These are phyloP conservation scores for Bacidia rubella DNA, from an alignment of 495 filamentous ascomycete species.

Conservation along the genomic window DNA sequence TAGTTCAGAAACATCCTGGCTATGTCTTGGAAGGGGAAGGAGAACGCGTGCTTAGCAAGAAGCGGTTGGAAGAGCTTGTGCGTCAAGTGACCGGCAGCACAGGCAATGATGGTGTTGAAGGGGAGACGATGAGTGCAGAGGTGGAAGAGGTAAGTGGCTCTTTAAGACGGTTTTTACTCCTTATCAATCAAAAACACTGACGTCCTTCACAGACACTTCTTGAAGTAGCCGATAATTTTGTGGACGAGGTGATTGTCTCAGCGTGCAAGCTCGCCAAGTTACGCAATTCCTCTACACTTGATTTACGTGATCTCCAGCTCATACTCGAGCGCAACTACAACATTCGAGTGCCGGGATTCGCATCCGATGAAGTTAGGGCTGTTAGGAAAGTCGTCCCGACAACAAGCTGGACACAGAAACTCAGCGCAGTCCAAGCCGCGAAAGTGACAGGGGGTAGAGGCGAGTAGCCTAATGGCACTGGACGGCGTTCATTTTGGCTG, in stretches of 20 bases:
- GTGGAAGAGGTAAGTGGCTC: constrained; percentile 70
- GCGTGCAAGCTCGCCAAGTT: constrained; percentile 90
- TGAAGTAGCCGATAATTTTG: constrained; percentile 82
- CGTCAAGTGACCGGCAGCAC: constrained; percentile 79
- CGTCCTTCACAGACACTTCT: constrained; percentile 54
- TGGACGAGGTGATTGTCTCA: constrained; percentile 73
- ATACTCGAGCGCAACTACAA: constrained; percentile 95
- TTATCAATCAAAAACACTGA: constrained; percentile 12
- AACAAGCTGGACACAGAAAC: constrained; percentile 81
- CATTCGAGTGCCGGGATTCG: constrained; percentile 90
- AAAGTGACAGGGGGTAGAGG: constrained; percentile 45
- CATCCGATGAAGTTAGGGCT: constrained; percentile 83
- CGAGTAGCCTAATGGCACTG: constrained; percentile 7
- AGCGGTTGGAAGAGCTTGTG: constrained; percentile 90
- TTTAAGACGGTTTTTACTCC: not conserved
- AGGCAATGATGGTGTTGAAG: constrained; percentile 51
- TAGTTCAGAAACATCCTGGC: constrained; percentile 61
- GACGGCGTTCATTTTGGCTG: constrained; percentile 1
- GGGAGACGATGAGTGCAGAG: constrained; percentile 64
- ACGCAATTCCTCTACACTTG: constrained; percentile 72
- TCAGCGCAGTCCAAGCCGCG: constrained; percentile 86
- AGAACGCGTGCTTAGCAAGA: constrained; percentile 81
- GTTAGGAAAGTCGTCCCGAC: constrained; percentile 85
- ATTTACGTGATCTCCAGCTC: constrained; percentile 88
- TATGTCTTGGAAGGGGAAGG: constrained; percentile 81